Conservation (phyloP, 208 protist species). For the Balamuthia mandrillaris region DNA sequence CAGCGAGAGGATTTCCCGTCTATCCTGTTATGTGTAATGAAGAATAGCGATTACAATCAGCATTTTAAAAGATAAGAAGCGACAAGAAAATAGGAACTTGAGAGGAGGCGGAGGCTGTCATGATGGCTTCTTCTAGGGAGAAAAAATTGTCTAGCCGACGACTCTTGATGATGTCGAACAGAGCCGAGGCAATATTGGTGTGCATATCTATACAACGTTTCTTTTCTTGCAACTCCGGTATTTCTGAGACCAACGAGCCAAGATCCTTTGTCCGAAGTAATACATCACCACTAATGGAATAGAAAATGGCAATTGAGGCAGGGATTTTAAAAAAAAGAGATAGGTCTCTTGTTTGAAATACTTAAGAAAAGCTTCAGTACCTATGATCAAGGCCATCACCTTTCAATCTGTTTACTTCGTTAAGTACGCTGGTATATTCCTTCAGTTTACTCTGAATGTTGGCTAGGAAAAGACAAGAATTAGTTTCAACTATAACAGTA, state of each 20-base stretch:
- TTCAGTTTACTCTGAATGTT: slow-evolving; percentile 24
- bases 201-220: slow-evolving; percentile 74
- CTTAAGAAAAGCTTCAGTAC: neutral
- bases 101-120: slow-evolving; percentile 45
- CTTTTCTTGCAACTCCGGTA: slow-evolving; percentile 62
- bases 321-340: neutral
- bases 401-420: slow-evolving; percentile 42
- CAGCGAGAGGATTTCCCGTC: too few relatives aligned
- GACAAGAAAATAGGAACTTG: too few relatives aligned
- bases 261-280: slow-evolving; percentile 32
- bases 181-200: slow-evolving; percentile 68
- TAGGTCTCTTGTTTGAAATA: neutral
- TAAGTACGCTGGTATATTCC: slow-evolving; percentile 39
- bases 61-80: too few relatives aligned
- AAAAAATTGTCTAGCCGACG: slow-evolving; percentile 71
- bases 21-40: too few relatives aligned
- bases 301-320: neutral
- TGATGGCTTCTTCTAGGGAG: slow-evolving; percentile 69
- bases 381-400: slow-evolving; percentile 13
- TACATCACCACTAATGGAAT: too few relatives aligned
- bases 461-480: neutral
- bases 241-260: neutral
- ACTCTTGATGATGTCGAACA: slow-evolving; percentile 62
- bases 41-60: too few relatives aligned
- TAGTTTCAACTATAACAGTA: neutral